These are phyloP conservation scores for Sonneratia caseolaris DNA, from an alignment of 345 rosid genomes.

Conservation along the genomic window DNA sequence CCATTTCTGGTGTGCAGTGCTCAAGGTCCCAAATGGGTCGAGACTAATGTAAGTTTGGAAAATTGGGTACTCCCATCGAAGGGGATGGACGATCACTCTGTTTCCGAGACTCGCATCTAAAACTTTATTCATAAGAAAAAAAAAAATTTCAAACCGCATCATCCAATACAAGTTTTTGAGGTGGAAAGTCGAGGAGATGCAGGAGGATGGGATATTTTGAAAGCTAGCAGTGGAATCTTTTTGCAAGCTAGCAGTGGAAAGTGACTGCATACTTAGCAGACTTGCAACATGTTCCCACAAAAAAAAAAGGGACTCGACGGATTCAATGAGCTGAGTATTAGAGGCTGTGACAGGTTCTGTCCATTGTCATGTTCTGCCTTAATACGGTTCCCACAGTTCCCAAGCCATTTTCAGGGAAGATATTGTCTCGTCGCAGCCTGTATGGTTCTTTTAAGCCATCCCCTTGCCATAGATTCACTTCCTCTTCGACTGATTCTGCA, in stretches of 20 bases:
- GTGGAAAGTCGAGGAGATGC: not conserved
- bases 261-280: not conserved
- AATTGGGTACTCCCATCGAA: too few relatives aligned
- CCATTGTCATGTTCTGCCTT: not conserved
- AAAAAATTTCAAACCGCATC: not conserved
- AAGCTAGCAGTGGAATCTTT: not conserved
- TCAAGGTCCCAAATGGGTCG: too few relatives aligned
- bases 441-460: not conserved
- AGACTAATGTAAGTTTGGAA: too few relatives aligned
- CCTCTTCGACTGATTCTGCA: not conserved
- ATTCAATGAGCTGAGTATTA: too few relatives aligned
- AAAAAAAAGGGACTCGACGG: not conserved
- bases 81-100: too few relatives aligned
- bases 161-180: not conserved
- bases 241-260: not conserved
- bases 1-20: not conserved
- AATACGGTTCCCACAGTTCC: not conserved
- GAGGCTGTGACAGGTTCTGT: not conserved
- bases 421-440: not conserved
- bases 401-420: not conserved
- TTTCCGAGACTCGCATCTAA: too few relatives aligned
- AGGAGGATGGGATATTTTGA: not conserved
- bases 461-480: not conserved
- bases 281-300: not conserved
- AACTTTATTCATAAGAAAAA: too few relatives aligned